Conservation (phyloP, 257 asterid species). For the Solanum stenotomum region DNA sequence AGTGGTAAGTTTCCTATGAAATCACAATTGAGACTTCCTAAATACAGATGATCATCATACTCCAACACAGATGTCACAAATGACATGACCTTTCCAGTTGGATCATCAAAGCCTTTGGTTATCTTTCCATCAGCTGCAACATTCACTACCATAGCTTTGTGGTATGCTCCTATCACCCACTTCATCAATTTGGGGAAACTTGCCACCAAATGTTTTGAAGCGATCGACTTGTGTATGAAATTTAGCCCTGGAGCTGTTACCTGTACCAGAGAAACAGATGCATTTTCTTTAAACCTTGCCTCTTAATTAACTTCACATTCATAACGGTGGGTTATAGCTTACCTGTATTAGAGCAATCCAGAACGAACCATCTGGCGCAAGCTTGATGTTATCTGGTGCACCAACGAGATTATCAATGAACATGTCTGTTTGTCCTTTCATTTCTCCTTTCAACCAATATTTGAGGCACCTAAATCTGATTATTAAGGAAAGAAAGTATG, state of each 20-base stretch:
- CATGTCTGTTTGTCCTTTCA: constrained; percentile 37
- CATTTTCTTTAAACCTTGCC: background rate
- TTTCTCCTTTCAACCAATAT: constrained; percentile 48
- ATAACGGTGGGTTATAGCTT: background rate
- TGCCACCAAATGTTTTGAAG: constrained; percentile 15
- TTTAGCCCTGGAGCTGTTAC: constrained; percentile 12
- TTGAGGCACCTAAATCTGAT: constrained; percentile 56
- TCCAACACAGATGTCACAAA: constrained; percentile 63
- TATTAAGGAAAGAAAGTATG: background rate
- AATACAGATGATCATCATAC: constrained; percentile 48
- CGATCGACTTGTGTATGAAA: constrained; percentile 21
- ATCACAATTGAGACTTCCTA: constrained; percentile 46
- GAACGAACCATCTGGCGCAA: constrained; percentile 72
- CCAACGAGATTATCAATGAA: constrained; percentile 52
- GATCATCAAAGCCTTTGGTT: constrained; percentile 47
- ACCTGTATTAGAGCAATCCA: constrained; percentile 69
- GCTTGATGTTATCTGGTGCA: constrained; percentile 60
- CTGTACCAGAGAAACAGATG: constrained; percentile 9
- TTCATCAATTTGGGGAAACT: constrained; percentile 11
- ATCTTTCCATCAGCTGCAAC: constrained; percentile 46
- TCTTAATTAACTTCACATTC: background rate
- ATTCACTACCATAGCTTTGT: constrained; percentile 45
- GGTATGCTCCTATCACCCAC: background rate
- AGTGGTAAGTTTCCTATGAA: constrained; percentile 50
- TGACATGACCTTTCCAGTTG: constrained; percentile 43